phyloP scores from a whole-genome alignment of 768 basidiomycete species.

The Royoungia palumana region DNA sequence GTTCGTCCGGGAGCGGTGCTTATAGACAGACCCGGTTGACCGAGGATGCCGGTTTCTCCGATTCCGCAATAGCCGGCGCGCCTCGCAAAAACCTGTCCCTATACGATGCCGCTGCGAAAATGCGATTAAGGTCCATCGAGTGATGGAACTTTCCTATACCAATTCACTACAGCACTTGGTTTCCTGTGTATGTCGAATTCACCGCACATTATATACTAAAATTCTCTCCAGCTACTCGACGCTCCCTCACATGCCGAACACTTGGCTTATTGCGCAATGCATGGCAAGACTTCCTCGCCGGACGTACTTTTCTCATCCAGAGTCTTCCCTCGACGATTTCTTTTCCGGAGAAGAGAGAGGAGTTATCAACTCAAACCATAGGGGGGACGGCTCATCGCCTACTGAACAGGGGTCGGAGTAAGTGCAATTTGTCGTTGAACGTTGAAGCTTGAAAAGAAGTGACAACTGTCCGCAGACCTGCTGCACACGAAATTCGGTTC shows the following conservation, averaged over 20 bases:
- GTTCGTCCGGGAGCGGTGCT: too few relatives aligned
- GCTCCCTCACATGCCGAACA: conserved; percentile 1
- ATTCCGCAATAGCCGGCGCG: too few relatives aligned
- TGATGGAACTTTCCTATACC: too few relatives aligned
- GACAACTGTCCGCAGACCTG: neutral
- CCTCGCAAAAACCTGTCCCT: too few relatives aligned
- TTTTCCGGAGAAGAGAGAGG: conserved; percentile 4
- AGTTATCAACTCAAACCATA: neutral
- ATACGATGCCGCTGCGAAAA: neutral
- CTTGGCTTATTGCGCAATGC: conserved; percentile 12
- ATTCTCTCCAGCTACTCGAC: neutral
- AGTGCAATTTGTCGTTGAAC: neutral
- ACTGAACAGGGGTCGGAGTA: neutral
- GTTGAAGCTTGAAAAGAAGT: neutral
- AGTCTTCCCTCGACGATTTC: conserved; percentile 13
- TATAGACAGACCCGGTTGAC: too few relatives aligned
- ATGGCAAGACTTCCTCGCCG: conserved; percentile 9
- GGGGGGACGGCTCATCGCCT: neutral
- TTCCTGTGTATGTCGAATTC: neutral
- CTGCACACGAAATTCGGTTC: conserved; percentile 9
- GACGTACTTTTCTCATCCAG: conserved; percentile 14
- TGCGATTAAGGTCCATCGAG: too few relatives aligned
- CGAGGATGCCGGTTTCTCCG: neutral
- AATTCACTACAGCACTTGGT: neutral
- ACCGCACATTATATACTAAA: neutral